phyloP scores from a whole-genome alignment of 371 early-diverging fungal genomes.

The Coemansia sp. region DNA sequence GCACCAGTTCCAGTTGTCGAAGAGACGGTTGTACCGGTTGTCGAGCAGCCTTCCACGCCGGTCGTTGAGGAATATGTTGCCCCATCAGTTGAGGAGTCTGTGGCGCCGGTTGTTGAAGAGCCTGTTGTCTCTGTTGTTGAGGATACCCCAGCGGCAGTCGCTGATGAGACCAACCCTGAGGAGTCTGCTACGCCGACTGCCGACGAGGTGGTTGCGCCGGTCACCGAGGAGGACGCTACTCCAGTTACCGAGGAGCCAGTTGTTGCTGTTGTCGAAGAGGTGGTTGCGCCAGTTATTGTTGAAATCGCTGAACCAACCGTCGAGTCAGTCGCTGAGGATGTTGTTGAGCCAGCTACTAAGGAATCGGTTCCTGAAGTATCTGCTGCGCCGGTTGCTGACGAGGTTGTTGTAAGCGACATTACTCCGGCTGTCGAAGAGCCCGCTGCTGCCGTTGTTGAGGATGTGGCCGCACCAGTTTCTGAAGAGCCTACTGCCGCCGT shows the following conservation, averaged over 20 bases:
- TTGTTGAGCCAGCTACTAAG: neutral
- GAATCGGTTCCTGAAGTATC: neutral
- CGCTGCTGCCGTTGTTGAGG: neutral
- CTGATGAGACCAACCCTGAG: neutral
- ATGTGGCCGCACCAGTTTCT: neutral
- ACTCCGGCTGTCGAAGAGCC: neutral
- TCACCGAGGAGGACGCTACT: neutral
- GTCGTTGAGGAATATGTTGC: no score
- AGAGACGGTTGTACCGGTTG: no score
- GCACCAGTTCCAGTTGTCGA: no score
- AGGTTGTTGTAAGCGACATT: no score
- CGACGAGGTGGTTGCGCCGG: neutral
- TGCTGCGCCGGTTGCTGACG: neutral
- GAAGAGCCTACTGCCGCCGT: neutral
- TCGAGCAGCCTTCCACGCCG: no score
- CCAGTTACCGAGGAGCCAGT: neutral
- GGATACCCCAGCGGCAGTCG: neutral
- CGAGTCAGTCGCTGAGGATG: no score
- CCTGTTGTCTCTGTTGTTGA: neutral
- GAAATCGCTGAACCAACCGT: neutral
- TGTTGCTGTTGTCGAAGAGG: neutral
- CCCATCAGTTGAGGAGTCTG: neutral
- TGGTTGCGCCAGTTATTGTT: neutral
- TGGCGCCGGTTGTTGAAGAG: neutral
- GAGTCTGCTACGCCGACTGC: neutral